These are phyloP conservation scores for Papiliotrema fonsecae DNA, from an alignment of 1,284 basidiomycete genomes.

Conservation along the genomic window DNA sequence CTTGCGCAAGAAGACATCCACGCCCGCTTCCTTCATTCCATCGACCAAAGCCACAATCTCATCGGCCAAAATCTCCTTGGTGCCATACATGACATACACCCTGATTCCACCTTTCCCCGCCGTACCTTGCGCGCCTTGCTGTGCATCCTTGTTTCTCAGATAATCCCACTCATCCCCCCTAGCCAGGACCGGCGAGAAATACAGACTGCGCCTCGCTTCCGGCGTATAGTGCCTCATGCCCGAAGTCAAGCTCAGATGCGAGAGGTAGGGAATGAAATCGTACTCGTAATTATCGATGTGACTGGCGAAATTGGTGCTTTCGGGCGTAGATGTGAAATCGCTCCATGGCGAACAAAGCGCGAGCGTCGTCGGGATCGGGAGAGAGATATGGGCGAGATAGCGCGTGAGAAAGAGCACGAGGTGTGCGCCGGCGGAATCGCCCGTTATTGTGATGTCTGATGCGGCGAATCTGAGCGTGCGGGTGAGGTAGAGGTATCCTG, in stretches of 20 bases:
- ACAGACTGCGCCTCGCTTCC: constrained; percentile 1
- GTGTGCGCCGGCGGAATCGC: constrained; percentile 65
- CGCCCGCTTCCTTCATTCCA: constrained; percentile 26
- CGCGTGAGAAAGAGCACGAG: constrained; percentile 52
- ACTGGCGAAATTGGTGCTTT: constrained; percentile 6
- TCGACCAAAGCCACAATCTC: constrained; percentile 20
- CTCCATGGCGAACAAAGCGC: constrained; percentile 57
- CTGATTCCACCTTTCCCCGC: constrained; percentile 7
- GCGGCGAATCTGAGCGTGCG: constrained; percentile 51
- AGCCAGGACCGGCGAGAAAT: constrained; percentile 25
- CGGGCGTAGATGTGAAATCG: constrained; percentile 46
- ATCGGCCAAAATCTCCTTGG: constrained; percentile 27
- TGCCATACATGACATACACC: constrained; percentile 26
- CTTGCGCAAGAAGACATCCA: constrained; percentile 13
- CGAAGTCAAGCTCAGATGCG: constrained; percentile 3
- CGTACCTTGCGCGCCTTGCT: no score
- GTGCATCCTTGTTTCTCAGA: no score
- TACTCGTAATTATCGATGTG: constrained; percentile 1
- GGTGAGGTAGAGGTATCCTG: constrained; percentile 59
- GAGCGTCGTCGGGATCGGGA: constrained; percentile 54
- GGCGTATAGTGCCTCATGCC: constrained; percentile 12
- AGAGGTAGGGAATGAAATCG: constrained; percentile 10
- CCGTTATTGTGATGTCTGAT: constrained; percentile 57
- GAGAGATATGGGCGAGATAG: constrained; percentile 27
- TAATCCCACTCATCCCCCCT: constrained; percentile 13